A percentile compares a stretch with the other conserved stretches of the same genome.
Evolutionary conservation across 202 grass and related monocot species (phyloP).

Genomic region (Zizania palustris): DNA sequence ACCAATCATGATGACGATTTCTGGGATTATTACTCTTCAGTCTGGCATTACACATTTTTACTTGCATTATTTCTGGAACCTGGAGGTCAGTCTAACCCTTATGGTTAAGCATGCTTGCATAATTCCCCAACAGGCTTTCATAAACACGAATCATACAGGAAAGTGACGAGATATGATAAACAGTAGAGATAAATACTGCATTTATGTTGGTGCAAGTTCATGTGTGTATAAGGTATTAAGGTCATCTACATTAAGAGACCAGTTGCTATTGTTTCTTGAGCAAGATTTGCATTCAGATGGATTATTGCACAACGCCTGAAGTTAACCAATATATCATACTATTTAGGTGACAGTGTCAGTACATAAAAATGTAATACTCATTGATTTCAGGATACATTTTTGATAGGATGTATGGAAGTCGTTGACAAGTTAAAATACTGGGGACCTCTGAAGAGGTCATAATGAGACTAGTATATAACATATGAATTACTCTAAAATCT

Average conservation of each 20-base stretch:
- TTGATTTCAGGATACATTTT: constrained; percentile 7
- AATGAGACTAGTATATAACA: constrained; percentile 1
- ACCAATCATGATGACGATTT: constrained; percentile 1
- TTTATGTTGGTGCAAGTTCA: constrained; percentile 9
- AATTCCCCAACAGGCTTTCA: neutral
- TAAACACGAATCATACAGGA: neutral
- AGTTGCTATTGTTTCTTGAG: constrained; percentile 15
- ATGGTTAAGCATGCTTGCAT: neutral
- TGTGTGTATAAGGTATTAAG: neutral
- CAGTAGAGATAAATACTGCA: neutral
- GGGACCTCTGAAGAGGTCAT: neutral
- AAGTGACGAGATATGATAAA: neutral
- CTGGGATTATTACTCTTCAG: neutral
- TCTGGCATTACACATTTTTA: neutral
- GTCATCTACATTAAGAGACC: constrained; percentile 7
- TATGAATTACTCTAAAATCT: neutral
- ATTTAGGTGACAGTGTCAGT: neutral
- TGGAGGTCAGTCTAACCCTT: neutral
- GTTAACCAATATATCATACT: constrained; percentile 11
- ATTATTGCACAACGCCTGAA: constrained; percentile 19
- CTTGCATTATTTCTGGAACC: constrained; percentile 22
- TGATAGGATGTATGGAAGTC: neutral
- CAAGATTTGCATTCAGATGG: constrained; percentile 24
- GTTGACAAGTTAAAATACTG: neutral
- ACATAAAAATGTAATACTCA: neutral